Conservation (phyloP, 192 early-diverging fungal genomes). For the Diversispora epigaea region DNA sequence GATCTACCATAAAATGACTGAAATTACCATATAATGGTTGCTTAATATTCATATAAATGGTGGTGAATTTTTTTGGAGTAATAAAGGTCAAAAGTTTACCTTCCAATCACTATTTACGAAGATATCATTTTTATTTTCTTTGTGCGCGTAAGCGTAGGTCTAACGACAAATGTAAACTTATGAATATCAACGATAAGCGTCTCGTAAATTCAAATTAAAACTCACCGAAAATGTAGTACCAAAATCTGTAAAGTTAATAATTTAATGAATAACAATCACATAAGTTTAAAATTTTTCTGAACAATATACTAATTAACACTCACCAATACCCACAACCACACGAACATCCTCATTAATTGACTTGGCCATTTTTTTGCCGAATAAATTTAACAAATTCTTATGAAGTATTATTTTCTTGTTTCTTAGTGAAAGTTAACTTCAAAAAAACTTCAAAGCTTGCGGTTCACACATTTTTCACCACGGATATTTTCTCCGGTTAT, state of each 20-base stretch:
- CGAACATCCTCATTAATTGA: not conserved
- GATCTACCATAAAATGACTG: too few species aligned
- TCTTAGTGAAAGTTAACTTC: not conserved
- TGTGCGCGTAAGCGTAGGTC: not conserved
- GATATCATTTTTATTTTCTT: not conserved
- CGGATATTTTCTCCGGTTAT: too few species aligned
- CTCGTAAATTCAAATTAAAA: not conserved
- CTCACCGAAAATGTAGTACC: slow-evolving; percentile 13
- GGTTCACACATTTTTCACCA: too few species aligned
- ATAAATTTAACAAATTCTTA: not conserved
- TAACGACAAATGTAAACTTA: not conserved
- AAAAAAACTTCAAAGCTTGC: too few species aligned
- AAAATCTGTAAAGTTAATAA: too few species aligned
- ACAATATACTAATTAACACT: too few species aligned
- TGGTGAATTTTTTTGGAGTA: too few species aligned
- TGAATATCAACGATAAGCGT: not conserved
- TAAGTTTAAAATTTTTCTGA: too few species aligned
- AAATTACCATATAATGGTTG: too few species aligned
- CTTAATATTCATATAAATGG: too few species aligned
- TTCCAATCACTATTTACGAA: not conserved
- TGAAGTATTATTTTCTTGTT: not conserved
- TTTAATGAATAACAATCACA: too few species aligned
- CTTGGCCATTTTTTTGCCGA: not conserved
- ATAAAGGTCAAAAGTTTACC: too few species aligned
- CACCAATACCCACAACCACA: not conserved